Percentiles rank a stretch among this genome's conserved stretches.
Conservation (phyloP, 2,329 filamentous ascomycete genomes). For the Alternaria solani region DNA sequence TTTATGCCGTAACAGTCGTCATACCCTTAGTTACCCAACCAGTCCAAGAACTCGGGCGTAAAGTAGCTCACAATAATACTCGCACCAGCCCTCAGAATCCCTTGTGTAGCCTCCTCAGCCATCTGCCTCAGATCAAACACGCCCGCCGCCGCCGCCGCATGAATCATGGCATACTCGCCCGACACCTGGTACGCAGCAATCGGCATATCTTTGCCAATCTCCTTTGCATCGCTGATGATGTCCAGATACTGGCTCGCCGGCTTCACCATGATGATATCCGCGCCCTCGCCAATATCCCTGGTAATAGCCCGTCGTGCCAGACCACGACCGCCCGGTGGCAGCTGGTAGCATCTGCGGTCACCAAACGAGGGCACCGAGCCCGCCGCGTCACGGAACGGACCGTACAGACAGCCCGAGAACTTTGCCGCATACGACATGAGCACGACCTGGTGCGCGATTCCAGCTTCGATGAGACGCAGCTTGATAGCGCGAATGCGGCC, state of each 20-base stretch:
- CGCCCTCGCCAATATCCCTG: slow-evolving; percentile 90
- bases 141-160: slow-evolving; percentile 92
- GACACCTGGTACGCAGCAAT: slow-evolving; percentile 97
- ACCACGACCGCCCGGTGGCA: slow-evolving; percentile 89
- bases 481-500: slow-evolving; percentile 97
- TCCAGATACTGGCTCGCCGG: slow-evolving; percentile 95
- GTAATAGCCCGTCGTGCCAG: slow-evolving; percentile 89
- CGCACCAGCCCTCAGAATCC: slow-evolving; percentile 90
- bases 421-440: slow-evolving; percentile 99
- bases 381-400: slow-evolving; percentile 95
- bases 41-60: slow-evolving; percentile 77
- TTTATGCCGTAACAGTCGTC: neutral
- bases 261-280: slow-evolving; percentile 99
- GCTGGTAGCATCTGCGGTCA: slow-evolving; percentile 95
- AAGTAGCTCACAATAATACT: slow-evolving; percentile 96
- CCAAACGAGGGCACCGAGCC: slow-evolving; percentile 91
- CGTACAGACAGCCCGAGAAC: slow-evolving; percentile 95
- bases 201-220: slow-evolving; percentile 88
- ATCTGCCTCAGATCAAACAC: slow-evolving; percentile 95
- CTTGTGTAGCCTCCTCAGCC: slow-evolving; percentile 93
- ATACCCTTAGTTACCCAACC: slow-evolving; percentile 56
- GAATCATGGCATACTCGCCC: slow-evolving; percentile 97
- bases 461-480: slow-evolving; percentile 93
- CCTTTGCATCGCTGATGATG: slow-evolving; percentile 97
- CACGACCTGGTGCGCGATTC: slow-evolving; percentile 87